These are phyloP conservation scores for Coemansia sp. DNA, from an alignment of 192 early-diverging fungal species.

Conservation along the genomic window DNA sequence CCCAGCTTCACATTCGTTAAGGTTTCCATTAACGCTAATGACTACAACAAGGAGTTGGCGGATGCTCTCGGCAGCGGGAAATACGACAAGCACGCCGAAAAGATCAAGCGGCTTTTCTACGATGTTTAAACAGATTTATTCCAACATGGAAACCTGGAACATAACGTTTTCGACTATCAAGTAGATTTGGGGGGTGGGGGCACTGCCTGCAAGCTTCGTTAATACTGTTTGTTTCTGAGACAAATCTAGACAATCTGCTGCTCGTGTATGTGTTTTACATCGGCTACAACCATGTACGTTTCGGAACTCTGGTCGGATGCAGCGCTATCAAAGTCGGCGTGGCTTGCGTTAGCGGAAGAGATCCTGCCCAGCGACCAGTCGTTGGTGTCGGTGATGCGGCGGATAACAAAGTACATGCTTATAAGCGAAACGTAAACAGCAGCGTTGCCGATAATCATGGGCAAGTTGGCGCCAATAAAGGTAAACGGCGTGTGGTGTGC, in stretches of 20 bases:
- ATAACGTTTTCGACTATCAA: too few species aligned
- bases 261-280: constrained; percentile 28
- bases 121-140: too few species aligned
- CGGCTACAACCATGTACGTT: constrained; percentile 16
- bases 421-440: constrained; percentile 21
- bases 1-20: not conserved
- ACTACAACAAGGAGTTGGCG: too few species aligned
- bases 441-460: constrained; percentile 18
- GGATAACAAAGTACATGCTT: constrained; percentile 33
- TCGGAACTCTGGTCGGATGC: constrained; percentile 6
- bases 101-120: too few species aligned
- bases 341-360: not conserved
- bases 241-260: not conserved
- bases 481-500: constrained; percentile 10
- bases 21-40: too few species aligned
- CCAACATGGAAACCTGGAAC: too few species aligned
- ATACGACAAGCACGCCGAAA: too few species aligned
- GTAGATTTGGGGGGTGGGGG: too few species aligned
- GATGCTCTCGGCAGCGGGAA: too few species aligned
- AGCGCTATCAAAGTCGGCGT: not conserved
- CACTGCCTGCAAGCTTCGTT: too few species aligned
- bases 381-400: constrained; percentile 40
- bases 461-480: constrained; percentile 17
- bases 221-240: too few species aligned
- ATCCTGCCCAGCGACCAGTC: constrained; percentile 44